Conservation (phyloP, 1,284 basidiomycete species). For the Cutaneotrichosporon arboriforme region DNA sequence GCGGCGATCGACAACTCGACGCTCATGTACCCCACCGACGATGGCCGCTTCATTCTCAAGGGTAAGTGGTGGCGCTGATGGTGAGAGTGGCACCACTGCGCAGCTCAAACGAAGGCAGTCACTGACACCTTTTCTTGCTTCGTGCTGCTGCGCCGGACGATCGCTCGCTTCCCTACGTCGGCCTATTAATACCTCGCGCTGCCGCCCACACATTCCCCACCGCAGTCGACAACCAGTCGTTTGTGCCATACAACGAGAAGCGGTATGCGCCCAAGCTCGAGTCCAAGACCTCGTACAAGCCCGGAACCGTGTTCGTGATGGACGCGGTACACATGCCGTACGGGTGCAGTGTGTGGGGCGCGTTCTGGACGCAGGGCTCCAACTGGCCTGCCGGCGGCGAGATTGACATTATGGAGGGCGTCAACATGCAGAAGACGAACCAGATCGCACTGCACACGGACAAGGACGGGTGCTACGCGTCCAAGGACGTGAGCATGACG, state of each 20-base stretch:
- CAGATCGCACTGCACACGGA: slow-evolving; percentile 42
- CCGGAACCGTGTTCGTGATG: slow-evolving; percentile 46
- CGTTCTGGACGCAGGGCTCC: slow-evolving; percentile 33
- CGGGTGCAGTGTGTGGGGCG: slow-evolving; percentile 38
- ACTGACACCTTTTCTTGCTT: background rate
- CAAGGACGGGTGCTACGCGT: slow-evolving; percentile 11
- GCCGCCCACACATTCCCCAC: background rate
- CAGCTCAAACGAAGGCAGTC: background rate
- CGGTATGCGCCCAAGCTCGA: slow-evolving; percentile 65
- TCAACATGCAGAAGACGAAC: slow-evolving; percentile 37
- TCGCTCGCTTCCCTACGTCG: too few species aligned
- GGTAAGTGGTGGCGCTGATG: slow-evolving; percentile 54
- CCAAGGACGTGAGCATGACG: slow-evolving; percentile 1
- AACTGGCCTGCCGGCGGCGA: slow-evolving; percentile 42
- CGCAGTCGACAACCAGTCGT: slow-evolving; percentile 30
- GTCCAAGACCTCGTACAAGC: slow-evolving; percentile 56
- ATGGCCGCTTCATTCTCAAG: slow-evolving; percentile 70
- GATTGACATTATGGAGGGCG: slow-evolving; percentile 41
- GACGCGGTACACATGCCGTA: slow-evolving; percentile 63
- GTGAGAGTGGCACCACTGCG: too few species aligned
- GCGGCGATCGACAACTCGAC: slow-evolving; percentile 39
- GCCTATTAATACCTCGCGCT: too few species aligned
- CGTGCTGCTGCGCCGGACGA: too few species aligned
- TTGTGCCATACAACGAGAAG: slow-evolving; percentile 55
- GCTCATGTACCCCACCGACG: slow-evolving; percentile 56